Conservation (phyloP, 78 protist genomes). For the Protostelium mycophagum region DNA sequence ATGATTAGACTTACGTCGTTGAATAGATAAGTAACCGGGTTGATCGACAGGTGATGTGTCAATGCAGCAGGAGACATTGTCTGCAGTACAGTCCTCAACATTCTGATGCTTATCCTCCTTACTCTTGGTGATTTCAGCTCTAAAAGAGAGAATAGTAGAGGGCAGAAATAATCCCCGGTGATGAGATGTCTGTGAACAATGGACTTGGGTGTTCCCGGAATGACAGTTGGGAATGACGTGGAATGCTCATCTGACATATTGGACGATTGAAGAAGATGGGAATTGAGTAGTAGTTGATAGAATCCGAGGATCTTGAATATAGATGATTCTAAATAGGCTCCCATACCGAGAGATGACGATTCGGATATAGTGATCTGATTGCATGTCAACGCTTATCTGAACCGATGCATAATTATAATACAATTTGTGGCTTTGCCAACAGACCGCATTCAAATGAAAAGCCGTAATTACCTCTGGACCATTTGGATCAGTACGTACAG, state of each 20-base stretch:
- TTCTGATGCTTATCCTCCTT: not conserved
- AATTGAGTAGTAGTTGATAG: not conserved
- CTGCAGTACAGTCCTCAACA: not conserved
- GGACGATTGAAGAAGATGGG: not conserved
- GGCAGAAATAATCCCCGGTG: not conserved
- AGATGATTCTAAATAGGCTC: not conserved
- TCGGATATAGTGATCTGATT: no score
- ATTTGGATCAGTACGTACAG: no score
- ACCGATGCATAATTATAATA: no score
- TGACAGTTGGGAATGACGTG: not conserved
- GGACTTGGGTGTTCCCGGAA: not conserved
- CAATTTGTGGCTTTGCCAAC: no score
- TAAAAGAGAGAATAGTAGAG: not conserved
- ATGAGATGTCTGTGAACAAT: not conserved
- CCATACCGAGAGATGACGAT: not conserved
- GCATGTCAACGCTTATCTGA: no score
- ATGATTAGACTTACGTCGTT: not conserved
- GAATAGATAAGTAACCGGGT: not conserved
- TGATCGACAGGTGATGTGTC: not conserved
- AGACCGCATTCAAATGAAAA: no score
- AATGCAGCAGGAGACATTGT: not conserved
- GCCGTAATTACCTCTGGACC: no score
- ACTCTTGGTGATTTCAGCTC: not conserved
- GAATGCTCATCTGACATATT: not conserved
- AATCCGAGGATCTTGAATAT: not conserved